Conservation (phyloP, 306 rosid species). For the Pyrus communis region DNA sequence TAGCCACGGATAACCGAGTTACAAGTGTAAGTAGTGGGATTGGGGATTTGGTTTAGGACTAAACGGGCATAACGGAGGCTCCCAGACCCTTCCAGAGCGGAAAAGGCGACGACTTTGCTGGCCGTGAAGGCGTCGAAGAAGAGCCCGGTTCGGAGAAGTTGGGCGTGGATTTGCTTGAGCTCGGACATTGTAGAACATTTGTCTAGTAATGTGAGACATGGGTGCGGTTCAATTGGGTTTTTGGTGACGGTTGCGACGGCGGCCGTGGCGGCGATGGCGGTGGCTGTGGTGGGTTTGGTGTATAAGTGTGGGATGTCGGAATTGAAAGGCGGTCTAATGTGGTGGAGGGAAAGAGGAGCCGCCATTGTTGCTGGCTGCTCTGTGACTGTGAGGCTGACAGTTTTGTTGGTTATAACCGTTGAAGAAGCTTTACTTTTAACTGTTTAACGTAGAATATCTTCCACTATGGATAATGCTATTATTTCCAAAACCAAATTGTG, state of each 20-base stretch:
- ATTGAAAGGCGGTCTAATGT: background rate
- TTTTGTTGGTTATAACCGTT: background rate
- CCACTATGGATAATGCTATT: background rate
- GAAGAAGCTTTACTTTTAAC: background rate
- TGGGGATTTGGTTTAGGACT: conserved; percentile 13
- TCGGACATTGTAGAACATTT: conserved; percentile 13
- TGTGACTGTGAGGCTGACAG: background rate
- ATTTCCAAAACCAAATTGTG: background rate
- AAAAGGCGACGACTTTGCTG: conserved; percentile 16
- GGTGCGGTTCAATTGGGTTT: conserved; percentile 5
- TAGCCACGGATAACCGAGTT: conserved; percentile 18
- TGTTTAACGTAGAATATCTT: background rate
- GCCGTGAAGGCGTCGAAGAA: conserved; percentile 7
- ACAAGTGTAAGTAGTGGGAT: conserved; percentile 13
- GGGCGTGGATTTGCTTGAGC: conserved; percentile 25
- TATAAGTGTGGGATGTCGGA: background rate
- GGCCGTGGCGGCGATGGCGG: background rate
- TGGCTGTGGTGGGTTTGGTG: background rate
- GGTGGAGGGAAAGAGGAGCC: conserved; percentile 10
- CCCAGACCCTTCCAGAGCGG: conserved; percentile 4
- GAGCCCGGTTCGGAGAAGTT: conserved; percentile 15
- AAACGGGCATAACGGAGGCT: conserved; percentile 2
- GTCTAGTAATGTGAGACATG: conserved; percentile 13
- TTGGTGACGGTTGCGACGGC: background rate
- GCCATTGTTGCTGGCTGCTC: background rate